Base-by-base conservation (phyloP, 2,329 filamentous ascomycete species). In the Esteya vermicola region DNA sequence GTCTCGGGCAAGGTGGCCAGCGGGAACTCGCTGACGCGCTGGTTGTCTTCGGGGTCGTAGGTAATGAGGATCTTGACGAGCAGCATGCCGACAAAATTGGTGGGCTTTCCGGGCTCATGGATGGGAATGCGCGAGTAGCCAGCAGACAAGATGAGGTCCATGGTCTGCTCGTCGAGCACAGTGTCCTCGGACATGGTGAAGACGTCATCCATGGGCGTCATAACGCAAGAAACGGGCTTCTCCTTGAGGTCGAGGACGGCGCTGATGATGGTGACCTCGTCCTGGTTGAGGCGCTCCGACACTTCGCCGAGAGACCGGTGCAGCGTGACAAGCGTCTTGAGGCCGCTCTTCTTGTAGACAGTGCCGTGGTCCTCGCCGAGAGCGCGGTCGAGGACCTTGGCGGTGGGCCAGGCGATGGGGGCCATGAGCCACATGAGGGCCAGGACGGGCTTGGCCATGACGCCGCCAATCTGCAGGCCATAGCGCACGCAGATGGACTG, bases 21-120 rank as follows among this genome's bases (percentile, higher is more conserved):
- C 8, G 86, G 79, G 55, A 98, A 95, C 45, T 96, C 89, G 45
- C 81, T 74, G 27, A 98, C 91, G 18, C 76, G 76, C 53, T 82
- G 84, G 54, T 73, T 75, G 54, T 98, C 91, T 58, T 98, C 91
- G 0, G 91, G 91, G 49, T 98, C 91, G 57, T 98, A 98, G 0
- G 91, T 96, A 53, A 98, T 98, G 45, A 98, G 73, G 54, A 96
- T 96, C 67, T 98, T 98, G 57, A 98, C 91, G 9, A 98, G 67
- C 7, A 98, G 74, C 89, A 98, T 98, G 47, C 91, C 91, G 23
- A 96, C 81, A 59, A 95, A 98, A 57, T 98, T 89, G 42, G 75
- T 74, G 1, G 74, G 67, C 52, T 88, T 93, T 43, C 85, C 82
- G 0, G 85, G 78, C 30, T 85, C 79, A 54, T 95, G 84, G 43